A percentile compares a stretch with the other conserved stretches of the same genome.
These are phyloP conservation scores for Rhodamnia argentea DNA, from an alignment of 345 rosid species.

Conservation along the genomic window DNA sequence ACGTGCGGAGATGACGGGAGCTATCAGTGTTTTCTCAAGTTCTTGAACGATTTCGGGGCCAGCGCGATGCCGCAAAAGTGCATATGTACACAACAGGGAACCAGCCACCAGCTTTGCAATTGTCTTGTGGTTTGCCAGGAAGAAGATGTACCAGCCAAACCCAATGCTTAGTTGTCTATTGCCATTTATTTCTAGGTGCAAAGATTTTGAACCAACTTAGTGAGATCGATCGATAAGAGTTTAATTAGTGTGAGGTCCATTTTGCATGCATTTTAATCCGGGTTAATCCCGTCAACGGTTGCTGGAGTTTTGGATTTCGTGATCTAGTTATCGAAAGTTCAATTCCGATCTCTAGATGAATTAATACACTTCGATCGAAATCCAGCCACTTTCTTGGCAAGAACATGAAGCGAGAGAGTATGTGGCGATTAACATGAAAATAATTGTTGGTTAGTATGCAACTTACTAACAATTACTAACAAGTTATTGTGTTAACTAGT, in stretches of 20 bases:
- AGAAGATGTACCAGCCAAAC: background rate
- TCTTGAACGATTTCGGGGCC: background rate
- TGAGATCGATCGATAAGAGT: background rate
- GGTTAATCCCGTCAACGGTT: background rate
- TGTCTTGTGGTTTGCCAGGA: background rate
- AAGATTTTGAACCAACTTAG: background rate
- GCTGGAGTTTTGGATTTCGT: background rate
- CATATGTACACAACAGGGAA: background rate
- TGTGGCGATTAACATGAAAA: background rate
- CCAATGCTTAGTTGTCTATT: background rate
- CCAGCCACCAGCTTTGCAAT: background rate
- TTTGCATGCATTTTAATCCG: background rate
- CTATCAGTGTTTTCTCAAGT: background rate
- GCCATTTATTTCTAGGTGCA: background rate
- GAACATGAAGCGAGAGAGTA: background rate
- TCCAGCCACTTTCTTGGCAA: no score
- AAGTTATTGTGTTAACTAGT: background rate
- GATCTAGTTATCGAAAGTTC: no score
- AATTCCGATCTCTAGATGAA: background rate
- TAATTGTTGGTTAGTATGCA: background rate
- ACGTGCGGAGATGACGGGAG: background rate
- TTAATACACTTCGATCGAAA: background rate
- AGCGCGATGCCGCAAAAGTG: background rate
- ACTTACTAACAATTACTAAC: background rate
- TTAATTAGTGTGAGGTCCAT: background rate